A percentile compares a stretch with the other conserved stretches of the same genome.
These are phyloP conservation scores for Biscogniauxia mediterranea DNA, from an alignment of 2,329 filamentous ascomycete genomes.

Conservation along the genomic window DNA sequence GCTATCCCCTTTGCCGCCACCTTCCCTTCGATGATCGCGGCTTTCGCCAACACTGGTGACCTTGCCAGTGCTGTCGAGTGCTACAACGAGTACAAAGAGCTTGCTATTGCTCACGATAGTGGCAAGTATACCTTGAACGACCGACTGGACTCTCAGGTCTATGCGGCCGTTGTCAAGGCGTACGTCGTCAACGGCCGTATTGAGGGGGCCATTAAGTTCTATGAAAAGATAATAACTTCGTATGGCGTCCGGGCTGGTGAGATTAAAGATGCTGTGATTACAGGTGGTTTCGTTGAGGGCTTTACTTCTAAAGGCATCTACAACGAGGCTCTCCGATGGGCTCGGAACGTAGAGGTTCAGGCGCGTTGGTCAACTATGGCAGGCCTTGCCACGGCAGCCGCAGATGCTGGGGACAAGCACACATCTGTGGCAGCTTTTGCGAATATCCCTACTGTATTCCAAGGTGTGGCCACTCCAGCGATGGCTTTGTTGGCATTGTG, in stretches of 20 bases:
- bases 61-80: slow-evolving; percentile 86
- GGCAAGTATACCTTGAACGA: slow-evolving; percentile 67
- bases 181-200: slow-evolving; percentile 80
- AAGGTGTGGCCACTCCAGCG: slow-evolving; percentile 56
- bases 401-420: slow-evolving; percentile 71
- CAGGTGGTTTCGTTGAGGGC: slow-evolving; percentile 75
- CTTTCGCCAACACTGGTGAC: slow-evolving; percentile 79
- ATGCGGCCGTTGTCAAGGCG: slow-evolving; percentile 86
- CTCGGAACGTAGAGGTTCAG: slow-evolving; percentile 60
- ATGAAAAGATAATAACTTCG: slow-evolving; percentile 70
- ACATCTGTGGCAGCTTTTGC: slow-evolving; percentile 68
- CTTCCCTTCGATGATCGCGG: slow-evolving; percentile 93
- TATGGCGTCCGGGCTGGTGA: slow-evolving; percentile 57
- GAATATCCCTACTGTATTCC: slow-evolving; percentile 51
- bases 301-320: slow-evolving; percentile 70
- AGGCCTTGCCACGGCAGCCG: slow-evolving; percentile 72
- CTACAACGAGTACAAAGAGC: slow-evolving; percentile 89
- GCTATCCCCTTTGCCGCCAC: slow-evolving; percentile 75
- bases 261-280: slow-evolving; percentile 70
- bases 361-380: slow-evolving; percentile 64
- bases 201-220: slow-evolving; percentile 81
- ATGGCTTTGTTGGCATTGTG: slow-evolving; percentile 85
- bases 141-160: slow-evolving; percentile 79
- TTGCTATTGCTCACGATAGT: slow-evolving; percentile 81
- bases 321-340: slow-evolving; percentile 71